Percentiles rank a stretch among this genome's conserved stretches.
Evolutionary conservation across 495 filamentous ascomycete genomes (phyloP).

Genomic region (Penicillium psychrofluorescens): DNA sequence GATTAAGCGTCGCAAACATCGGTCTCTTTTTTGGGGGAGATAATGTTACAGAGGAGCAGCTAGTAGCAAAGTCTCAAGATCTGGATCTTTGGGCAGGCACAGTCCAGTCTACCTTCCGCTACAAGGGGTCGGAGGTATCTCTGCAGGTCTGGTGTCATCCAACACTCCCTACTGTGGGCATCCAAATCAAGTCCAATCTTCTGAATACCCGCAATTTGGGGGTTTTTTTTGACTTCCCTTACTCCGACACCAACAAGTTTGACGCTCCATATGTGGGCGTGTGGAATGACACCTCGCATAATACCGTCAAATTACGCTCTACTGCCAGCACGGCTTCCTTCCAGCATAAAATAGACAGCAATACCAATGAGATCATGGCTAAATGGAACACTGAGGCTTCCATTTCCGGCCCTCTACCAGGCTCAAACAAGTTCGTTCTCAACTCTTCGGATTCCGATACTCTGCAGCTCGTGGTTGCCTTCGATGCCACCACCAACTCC

Average conservation of each 20-base stretch:
- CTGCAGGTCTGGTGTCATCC: constrained; percentile 2
- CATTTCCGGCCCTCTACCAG: not conserved
- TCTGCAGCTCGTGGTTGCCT: not conserved
- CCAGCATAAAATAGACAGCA: not conserved
- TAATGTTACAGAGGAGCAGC: constrained; percentile 2
- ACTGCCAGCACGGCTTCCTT: not conserved
- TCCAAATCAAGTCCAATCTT: constrained; percentile 1
- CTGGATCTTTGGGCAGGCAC: constrained; percentile 9
- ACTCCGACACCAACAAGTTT: constrained; percentile 3
- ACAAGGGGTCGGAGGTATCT: constrained; percentile 1
- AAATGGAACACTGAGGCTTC: not conserved
- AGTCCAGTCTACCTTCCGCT: constrained; percentile 3
- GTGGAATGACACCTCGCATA: constrained; percentile 1
- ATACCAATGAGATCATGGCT: not conserved
- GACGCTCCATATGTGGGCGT: constrained; percentile 4
- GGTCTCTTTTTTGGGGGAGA: constrained; percentile 6
- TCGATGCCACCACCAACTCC: not conserved
- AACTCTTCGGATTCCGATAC: not conserved
- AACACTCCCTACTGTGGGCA: not conserved
- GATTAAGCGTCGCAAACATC: constrained; percentile 7
- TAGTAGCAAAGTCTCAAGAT: constrained; percentile 1
- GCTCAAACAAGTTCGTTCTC: constrained; percentile 1
- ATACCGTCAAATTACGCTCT: not conserved
- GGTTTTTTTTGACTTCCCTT: constrained; percentile 1
- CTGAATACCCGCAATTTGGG: not conserved